A percentile compares a stretch with the other conserved stretches of the same genome.
Conservation (phyloP, 495 filamentous ascomycete genomes). For the Bathelium albidoporum region DNA sequence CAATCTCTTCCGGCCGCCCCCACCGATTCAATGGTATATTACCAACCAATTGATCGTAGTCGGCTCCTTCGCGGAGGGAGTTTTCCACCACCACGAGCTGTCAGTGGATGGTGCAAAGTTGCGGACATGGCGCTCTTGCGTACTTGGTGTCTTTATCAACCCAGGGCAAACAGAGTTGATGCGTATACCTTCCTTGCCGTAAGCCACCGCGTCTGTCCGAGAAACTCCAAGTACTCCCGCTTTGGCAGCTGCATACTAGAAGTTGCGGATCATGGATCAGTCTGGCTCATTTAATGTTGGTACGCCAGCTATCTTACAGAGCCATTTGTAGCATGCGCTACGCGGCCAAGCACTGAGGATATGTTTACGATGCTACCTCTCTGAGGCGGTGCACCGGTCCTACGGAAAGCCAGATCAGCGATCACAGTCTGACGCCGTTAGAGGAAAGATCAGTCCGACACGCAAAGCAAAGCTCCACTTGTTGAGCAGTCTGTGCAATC, state of each 20-base stretch:
- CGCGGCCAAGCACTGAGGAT: slow-evolving; percentile 26
- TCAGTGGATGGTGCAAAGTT: background rate
- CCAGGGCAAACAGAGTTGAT: slow-evolving; percentile 42
- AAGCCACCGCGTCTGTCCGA: slow-evolving; percentile 38
- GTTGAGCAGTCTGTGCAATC: too few species aligned
- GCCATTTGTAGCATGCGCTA: slow-evolving; percentile 13
- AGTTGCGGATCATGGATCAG: background rate
- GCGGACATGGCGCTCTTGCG: background rate
- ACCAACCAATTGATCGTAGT: background rate
- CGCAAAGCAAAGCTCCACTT: too few species aligned
- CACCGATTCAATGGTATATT: slow-evolving; percentile 23
- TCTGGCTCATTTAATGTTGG: slow-evolving; percentile 34
- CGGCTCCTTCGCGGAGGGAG: slow-evolving; percentile 31
- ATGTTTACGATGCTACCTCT: slow-evolving; percentile 29
- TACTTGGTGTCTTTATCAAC: background rate
- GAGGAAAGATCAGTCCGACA: too few species aligned
- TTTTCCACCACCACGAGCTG: slow-evolving; percentile 26
- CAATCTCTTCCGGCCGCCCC: slow-evolving; percentile 31
- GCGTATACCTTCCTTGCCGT: slow-evolving; percentile 36
- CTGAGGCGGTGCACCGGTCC: slow-evolving; percentile 1
- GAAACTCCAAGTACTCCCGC: slow-evolving; percentile 35
- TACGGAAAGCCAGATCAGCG: background rate
- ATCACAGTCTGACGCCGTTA: too few species aligned
- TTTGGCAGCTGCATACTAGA: background rate
- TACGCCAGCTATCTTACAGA: slow-evolving; percentile 30